phyloP scores from a whole-genome alignment of 179 eudicot genomes.

The Silene coronaria region DNA sequence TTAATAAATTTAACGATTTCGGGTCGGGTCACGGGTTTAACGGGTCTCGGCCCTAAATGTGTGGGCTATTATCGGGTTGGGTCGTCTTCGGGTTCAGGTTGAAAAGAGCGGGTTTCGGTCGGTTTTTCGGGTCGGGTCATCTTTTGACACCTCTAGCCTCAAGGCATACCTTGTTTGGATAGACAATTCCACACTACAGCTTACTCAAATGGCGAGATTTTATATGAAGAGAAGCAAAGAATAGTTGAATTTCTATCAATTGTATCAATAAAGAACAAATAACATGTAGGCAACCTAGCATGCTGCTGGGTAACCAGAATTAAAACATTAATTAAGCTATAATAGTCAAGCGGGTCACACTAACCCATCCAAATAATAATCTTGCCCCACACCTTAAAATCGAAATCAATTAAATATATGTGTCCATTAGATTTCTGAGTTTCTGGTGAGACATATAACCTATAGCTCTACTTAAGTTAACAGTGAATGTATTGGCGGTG shows the following conservation, averaged over 20 bases:
- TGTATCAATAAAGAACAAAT: background rate
- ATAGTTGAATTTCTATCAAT: background rate
- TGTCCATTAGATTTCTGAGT: background rate
- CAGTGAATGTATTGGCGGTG: background rate
- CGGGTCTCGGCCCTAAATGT: too few relatives aligned
- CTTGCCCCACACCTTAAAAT: background rate
- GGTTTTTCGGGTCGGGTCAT: too few relatives aligned
- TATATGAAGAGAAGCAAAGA: background rate
- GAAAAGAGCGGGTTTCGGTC: too few relatives aligned
- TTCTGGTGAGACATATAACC: background rate
- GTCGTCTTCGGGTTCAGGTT: too few relatives aligned
- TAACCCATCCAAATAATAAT: background rate
- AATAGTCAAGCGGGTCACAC: background rate
- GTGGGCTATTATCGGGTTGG: too few relatives aligned
- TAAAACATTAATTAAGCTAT: background rate
- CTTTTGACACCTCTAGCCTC: too few relatives aligned
- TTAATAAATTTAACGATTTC: too few relatives aligned
- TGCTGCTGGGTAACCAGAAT: background rate
- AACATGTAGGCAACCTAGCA: too few relatives aligned
- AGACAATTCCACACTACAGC: too few relatives aligned
- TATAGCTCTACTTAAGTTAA: background rate
- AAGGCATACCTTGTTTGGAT: too few relatives aligned
- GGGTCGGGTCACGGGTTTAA: too few relatives aligned
- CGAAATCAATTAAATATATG: background rate
- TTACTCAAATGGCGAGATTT: background rate